Evolutionary conservation across 2,329 filamentous ascomycete species (phyloP).

Genomic region (Fusarium proliferatum): DNA sequence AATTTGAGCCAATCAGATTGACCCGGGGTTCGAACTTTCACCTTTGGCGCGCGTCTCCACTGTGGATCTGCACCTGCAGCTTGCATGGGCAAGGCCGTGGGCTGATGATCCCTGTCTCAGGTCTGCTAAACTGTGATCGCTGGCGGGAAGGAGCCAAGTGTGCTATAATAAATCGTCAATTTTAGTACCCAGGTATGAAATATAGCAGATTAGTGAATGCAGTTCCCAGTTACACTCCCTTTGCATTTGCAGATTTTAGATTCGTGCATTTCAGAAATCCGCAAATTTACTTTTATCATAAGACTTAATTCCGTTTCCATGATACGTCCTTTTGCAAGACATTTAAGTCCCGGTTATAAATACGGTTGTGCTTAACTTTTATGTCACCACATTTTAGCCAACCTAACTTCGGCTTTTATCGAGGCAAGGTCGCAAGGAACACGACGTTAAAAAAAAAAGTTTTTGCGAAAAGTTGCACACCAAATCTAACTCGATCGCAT

Average conservation of each 20-base stretch:
- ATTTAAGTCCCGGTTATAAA: not conserved
- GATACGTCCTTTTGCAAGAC: not conserved
- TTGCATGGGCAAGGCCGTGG: slow-evolving; percentile 24
- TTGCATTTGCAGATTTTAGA: not conserved
- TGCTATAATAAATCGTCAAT: not conserved
- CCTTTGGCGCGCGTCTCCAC: slow-evolving; percentile 38
- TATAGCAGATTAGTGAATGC: not conserved
- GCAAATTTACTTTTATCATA: not conserved
- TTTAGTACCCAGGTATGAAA: not conserved
- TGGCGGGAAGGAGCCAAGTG: slow-evolving; percentile 24
- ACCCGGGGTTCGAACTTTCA: slow-evolving; percentile 16
- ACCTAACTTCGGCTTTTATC: slow-evolving; percentile 26
- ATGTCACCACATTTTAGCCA: not conserved
- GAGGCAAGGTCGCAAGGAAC: slow-evolving; percentile 12
- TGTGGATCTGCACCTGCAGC: slow-evolving; percentile 35
- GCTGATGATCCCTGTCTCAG: slow-evolving; percentile 34
- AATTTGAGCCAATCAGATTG: not conserved
- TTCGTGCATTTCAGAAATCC: not conserved
- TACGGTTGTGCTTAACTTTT: not conserved
- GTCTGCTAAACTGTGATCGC: slow-evolving; percentile 22
- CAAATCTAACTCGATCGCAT: slow-evolving; percentile 5
- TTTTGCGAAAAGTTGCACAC: slow-evolving; percentile 20
- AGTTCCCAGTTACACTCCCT: not conserved
- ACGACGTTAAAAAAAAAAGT: slow-evolving; percentile 18
- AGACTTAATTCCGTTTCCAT: not conserved